phyloP scores from a whole-genome alignment of 2,329 filamentous ascomycete genomes.

The Aspergillus fumigatus region DNA sequence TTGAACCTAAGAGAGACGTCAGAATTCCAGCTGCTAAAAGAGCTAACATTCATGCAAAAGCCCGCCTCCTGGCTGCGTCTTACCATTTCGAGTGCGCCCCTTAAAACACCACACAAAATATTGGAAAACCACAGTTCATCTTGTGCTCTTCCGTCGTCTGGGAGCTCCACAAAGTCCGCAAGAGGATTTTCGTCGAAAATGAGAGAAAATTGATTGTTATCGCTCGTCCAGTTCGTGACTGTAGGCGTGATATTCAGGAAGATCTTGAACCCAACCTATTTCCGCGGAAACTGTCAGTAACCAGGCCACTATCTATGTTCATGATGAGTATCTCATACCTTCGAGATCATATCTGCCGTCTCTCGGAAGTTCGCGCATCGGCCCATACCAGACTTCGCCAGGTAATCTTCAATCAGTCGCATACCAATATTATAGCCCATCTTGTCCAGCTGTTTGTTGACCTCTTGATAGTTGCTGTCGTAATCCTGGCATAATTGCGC shows the following conservation, averaged over 20 bases:
- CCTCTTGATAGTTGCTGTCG: conserved; percentile 86
- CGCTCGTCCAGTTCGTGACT: conserved; percentile 91
- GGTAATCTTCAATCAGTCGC: conserved; percentile 92
- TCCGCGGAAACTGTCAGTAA: conserved; percentile 6
- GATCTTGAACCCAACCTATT: conserved; percentile 94
- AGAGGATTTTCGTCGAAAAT: conserved; percentile 96
- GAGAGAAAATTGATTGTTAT: conserved; percentile 93
- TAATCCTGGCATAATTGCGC: conserved; percentile 96
- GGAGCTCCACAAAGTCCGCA: conserved; percentile 94
- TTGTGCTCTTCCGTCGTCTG: conserved; percentile 90
- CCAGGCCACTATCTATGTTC: not conserved
- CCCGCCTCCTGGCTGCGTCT: conserved; percentile 10
- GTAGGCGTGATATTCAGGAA: conserved; percentile 95
- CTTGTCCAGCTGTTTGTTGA: conserved; percentile 96
- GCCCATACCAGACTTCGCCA: conserved; percentile 88
- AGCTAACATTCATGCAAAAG: not conserved
- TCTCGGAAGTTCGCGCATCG: conserved; percentile 90
- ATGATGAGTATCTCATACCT: conserved; percentile 50
- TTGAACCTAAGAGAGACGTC: conserved; percentile 56
- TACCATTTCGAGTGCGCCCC: conserved; percentile 94
- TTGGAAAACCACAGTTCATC: conserved; percentile 99
- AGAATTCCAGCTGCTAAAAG: conserved; percentile 1
- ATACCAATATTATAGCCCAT: conserved; percentile 99
- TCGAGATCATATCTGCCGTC: conserved; percentile 93
- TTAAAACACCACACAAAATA: conserved; percentile 86